A percentile compares a stretch with the other conserved stretches of the same genome.
These are phyloP conservation scores for Plasmodium gallinaceum DNA, from an alignment of 169 alveolate genomes.

Conservation along the genomic window DNA sequence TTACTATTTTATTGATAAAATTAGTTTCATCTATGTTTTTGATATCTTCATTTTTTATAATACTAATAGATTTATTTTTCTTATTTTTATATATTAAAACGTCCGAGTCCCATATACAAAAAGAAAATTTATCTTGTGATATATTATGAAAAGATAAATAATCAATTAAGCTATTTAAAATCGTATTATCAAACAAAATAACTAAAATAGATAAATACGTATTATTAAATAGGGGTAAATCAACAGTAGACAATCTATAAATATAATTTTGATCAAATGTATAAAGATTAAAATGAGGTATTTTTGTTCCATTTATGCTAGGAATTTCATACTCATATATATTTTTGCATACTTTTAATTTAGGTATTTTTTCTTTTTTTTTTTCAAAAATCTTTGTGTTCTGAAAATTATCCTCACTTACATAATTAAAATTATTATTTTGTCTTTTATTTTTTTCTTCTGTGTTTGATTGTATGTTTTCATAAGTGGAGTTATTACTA, in stretches of 20 bases:
- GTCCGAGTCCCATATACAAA: constrained; percentile 70
- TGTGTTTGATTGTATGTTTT: no score
- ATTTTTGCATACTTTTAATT: constrained; percentile 62
- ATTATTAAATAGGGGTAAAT: constrained; percentile 67
- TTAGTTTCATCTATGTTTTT: neutral
- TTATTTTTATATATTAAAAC: constrained; percentile 28
- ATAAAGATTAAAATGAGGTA: constrained; percentile 72
- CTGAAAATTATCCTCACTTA: neutral
- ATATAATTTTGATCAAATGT: constrained; percentile 36
- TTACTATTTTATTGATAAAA: neutral
- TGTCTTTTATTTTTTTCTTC: neutral
- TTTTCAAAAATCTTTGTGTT: constrained; percentile 18
- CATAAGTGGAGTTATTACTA: neutral
- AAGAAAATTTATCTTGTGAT: constrained; percentile 42
- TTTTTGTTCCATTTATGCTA: constrained; percentile 59
- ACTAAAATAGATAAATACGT: constrained; percentile 30
- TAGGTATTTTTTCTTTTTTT: constrained; percentile 50
- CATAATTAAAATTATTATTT: neutral
- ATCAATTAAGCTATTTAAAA: constrained; percentile 20
- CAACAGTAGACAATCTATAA: constrained; percentile 70
- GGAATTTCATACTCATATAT: constrained; percentile 46
- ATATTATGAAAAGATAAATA: constrained; percentile 25
- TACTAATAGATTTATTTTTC: constrained; percentile 8
- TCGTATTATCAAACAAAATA: constrained; percentile 41
- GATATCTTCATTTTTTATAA: constrained; percentile 1